Evolutionary conservation across 1,284 basidiomycete genomes (phyloP).

Genomic region (Cutaneotrichosporon spelunceum): DNA sequence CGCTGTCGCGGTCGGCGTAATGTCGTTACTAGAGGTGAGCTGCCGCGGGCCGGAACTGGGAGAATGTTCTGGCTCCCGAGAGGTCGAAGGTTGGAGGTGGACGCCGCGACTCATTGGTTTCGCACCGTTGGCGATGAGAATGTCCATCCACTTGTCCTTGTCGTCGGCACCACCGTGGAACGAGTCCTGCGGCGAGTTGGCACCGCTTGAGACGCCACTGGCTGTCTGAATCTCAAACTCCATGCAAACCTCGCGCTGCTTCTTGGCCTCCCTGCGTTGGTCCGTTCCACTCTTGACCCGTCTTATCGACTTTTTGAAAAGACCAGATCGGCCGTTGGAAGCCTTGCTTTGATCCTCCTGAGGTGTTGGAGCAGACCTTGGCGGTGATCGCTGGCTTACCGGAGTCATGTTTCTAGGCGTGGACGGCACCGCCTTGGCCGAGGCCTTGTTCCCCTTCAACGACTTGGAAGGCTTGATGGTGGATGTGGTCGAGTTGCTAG

Average conservation of each 20-base stretch:
- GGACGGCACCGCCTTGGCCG: neutral
- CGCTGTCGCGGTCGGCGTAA: slow-evolving; percentile 18
- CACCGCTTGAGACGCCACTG: slow-evolving; percentile 38
- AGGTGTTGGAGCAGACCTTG: slow-evolving; percentile 4
- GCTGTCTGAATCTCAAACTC: slow-evolving; percentile 47
- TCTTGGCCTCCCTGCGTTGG: slow-evolving; percentile 38
- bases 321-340: neutral
- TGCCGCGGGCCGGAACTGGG: neutral
- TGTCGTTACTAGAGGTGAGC: slow-evolving; percentile 4
- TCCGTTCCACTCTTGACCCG: slow-evolving; percentile 33
- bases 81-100: neutral
- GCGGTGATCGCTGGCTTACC: slow-evolving; percentile 28
- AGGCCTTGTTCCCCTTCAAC: neutral
- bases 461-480: slow-evolving; percentile 3
- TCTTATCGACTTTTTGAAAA: slow-evolving; percentile 35
- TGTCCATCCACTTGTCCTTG: slow-evolving; percentile 59
- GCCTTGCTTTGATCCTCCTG: neutral
- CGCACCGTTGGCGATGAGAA: slow-evolving; percentile 66
- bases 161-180: slow-evolving; percentile 43
- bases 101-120: slow-evolving; percentile 57
- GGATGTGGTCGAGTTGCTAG: slow-evolving; percentile 6
- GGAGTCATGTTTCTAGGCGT: slow-evolving; percentile 53
- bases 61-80: neutral
- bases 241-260: slow-evolving; percentile 50
- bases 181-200: slow-evolving; percentile 44